Evolutionary conservation across 768 basidiomycete species (phyloP).

Genomic region (Rhodotorula paludigena): DNA sequence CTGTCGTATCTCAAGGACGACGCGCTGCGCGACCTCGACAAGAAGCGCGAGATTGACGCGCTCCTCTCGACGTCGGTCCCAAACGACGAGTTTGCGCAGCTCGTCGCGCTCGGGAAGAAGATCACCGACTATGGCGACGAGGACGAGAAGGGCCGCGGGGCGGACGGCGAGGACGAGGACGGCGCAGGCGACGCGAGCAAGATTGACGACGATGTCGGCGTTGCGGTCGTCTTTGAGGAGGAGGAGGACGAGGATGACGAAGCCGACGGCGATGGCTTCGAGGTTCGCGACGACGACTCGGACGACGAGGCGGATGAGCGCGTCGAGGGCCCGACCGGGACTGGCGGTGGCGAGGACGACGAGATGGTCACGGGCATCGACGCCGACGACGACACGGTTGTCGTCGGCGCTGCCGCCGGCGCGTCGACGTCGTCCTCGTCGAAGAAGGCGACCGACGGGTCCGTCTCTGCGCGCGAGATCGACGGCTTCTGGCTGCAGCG

Average conservation of each 20-base stretch:
- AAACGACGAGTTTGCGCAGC: conserved; percentile 71
- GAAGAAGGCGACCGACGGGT: conserved; percentile 61
- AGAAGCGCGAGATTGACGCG: conserved; percentile 86
- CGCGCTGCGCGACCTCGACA: conserved; percentile 84
- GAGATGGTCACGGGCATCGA: conserved; percentile 73
- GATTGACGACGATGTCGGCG: conserved; percentile 94
- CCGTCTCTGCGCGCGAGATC: conserved; percentile 81
- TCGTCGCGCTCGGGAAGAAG: conserved; percentile 82
- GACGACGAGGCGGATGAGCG: conserved; percentile 54
- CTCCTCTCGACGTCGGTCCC: conserved; percentile 62
- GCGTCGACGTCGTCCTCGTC: conserved; percentile 40
- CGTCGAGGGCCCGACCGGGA: conserved; percentile 37
- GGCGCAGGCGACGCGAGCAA: conserved; percentile 76
- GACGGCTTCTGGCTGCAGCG: conserved; percentile 99
- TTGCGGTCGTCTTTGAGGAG: conserved; percentile 95
- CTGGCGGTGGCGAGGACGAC: conserved; percentile 51
- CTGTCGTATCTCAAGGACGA: conserved; percentile 83
- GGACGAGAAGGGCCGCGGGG: conserved; percentile 64
- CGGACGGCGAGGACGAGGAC: conserved; percentile 58
- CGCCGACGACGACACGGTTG: conserved; percentile 58
- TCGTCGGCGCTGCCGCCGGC: conserved; percentile 59
- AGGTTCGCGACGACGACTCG: conserved; percentile 67
- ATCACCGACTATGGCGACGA: conserved; percentile 81
- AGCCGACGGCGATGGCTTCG: conserved; percentile 73
- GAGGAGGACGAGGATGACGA: conserved; percentile 86